These are phyloP conservation scores for Fusarium ambrosium DNA, from an alignment of 2,329 filamentous ascomycete species.

Conservation along the genomic window DNA sequence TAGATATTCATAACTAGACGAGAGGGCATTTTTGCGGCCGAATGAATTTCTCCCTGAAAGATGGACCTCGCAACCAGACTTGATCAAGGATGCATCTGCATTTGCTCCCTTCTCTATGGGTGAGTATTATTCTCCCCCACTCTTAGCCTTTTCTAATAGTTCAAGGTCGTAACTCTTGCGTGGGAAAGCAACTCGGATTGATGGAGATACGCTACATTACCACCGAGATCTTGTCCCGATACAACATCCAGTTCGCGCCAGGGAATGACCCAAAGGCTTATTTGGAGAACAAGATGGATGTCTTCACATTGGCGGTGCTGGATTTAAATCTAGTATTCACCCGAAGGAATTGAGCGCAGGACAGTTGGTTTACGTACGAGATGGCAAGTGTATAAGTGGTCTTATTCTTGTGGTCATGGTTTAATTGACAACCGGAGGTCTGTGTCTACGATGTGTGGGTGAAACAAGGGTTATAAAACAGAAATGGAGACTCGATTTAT, in stretches of 20 bases:
- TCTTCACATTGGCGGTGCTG: conserved; percentile 15
- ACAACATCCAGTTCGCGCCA: conserved; percentile 13
- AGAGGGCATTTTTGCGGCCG: conserved; percentile 47
- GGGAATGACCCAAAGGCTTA: not conserved
- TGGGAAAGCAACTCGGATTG: conserved; percentile 34
- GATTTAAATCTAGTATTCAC: conserved; percentile 21
- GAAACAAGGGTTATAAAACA: not conserved
- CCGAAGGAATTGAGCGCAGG: not conserved
- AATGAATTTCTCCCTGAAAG: conserved; percentile 55
- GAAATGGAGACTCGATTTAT: not conserved
- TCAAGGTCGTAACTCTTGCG: conserved; percentile 31
- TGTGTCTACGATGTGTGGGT: not conserved
- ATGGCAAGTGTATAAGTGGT: not conserved
- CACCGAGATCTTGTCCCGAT: conserved; percentile 22
- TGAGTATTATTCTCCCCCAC: conserved; percentile 5
- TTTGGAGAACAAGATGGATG: not conserved
- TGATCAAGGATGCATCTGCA: conserved; percentile 50
- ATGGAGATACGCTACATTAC: conserved; percentile 34
- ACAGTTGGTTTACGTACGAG: not conserved
- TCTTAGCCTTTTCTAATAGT: not conserved
- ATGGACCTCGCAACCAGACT: conserved; percentile 51
- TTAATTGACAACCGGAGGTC: not conserved
- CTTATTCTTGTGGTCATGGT: not conserved
- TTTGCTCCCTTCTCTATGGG: conserved; percentile 53
- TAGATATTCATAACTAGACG: not conserved